phyloP scores from a whole-genome alignment of 805 yeast genomes.

The Nakazawaea holstii region DNA sequence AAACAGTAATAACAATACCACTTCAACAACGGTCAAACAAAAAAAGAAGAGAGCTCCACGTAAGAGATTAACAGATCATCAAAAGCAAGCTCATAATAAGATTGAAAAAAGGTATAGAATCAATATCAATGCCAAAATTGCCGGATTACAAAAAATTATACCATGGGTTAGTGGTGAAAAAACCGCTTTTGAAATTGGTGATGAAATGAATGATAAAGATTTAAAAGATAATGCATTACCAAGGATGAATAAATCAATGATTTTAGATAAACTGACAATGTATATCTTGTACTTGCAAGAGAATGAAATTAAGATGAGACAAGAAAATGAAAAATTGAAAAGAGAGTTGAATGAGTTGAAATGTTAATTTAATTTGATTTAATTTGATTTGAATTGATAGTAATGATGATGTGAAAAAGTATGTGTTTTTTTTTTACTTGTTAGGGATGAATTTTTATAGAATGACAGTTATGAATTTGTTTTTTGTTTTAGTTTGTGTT shows the following conservation, averaged over 20 bases:
- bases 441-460: not conserved
- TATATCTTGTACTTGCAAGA: slow-evolving; percentile 51
- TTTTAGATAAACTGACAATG: slow-evolving; percentile 62
- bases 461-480: too few relatives aligned
- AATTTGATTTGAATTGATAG: not conserved
- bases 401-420: not conserved
- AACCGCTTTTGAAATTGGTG: slow-evolving; percentile 51
- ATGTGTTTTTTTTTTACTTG: not conserved
- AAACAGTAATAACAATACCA: not conserved
- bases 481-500: too few relatives aligned
- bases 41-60: slow-evolving; percentile 45
- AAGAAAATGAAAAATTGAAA: slow-evolving; percentile 8
- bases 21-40: slow-evolving; percentile 17
- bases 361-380: not conserved
- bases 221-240: slow-evolving; percentile 17
- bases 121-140: slow-evolving; percentile 67
- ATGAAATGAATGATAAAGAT: slow-evolving; percentile 12
- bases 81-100: slow-evolving; percentile 68
- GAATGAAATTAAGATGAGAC: slow-evolving; percentile 30
- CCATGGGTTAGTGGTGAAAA: slow-evolving; percentile 63
- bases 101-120: slow-evolving; percentile 69
- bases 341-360: slow-evolving; percentile 2
- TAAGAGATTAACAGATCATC: slow-evolving; percentile 51
- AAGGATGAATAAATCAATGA: slow-evolving; percentile 59
- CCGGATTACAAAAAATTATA: slow-evolving; percentile 58